Evolutionary conservation across 179 eudicot species (phyloP).

Genomic region (Vitellaria paradoxa): DNA sequence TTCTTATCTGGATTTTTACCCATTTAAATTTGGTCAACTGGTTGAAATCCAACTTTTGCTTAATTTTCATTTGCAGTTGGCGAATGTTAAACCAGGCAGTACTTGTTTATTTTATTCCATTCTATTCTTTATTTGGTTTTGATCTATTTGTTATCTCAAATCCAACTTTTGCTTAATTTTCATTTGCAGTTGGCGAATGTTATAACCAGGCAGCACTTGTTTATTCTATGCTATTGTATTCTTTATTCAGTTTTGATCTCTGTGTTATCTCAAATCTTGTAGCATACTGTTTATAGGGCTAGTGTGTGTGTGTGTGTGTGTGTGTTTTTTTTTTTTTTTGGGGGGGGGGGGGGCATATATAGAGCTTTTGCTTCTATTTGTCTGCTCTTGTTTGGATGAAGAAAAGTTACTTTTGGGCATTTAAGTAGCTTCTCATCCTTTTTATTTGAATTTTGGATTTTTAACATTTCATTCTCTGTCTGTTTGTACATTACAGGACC

Average conservation of each 20-base stretch:
- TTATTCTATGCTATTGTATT: background rate
- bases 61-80: background rate
- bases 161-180: background rate
- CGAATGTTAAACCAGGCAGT: background rate
- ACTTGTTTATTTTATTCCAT: background rate
- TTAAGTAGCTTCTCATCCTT: conserved; percentile 2
- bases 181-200: background rate
- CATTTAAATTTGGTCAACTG: background rate
- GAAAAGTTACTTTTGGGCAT: background rate
- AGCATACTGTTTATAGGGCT: background rate
- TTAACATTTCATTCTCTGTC: background rate
- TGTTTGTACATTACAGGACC: conserved; percentile 51
- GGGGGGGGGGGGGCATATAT: background rate
- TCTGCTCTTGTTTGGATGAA: background rate
- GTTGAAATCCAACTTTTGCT: background rate
- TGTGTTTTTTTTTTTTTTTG: too few species aligned
- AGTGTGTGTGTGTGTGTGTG: background rate
- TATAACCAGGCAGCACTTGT: background rate
- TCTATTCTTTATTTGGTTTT: background rate
- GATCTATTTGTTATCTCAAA: background rate
- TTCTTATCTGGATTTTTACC: background rate
- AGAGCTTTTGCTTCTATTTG: background rate
- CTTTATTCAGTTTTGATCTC: background rate
- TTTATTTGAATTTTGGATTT: background rate
- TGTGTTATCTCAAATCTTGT: background rate